These are phyloP conservation scores for Nicotiana paniculata DNA, from an alignment of 257 asterid genomes.

Conservation along the genomic window DNA sequence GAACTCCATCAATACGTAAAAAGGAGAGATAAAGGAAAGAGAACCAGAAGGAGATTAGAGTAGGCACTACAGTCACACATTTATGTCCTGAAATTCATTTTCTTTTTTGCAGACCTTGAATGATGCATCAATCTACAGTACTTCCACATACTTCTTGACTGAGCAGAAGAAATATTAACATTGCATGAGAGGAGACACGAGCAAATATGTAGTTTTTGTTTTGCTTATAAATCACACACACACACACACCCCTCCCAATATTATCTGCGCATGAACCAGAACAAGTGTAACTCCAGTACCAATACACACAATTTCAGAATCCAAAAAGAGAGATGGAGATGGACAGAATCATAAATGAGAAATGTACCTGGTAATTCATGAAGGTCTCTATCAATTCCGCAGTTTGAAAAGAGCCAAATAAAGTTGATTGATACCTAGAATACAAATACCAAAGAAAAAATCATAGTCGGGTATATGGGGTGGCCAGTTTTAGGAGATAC, in stretches of 20 bases:
- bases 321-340: neutral
- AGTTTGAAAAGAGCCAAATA: no score
- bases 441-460: no score
- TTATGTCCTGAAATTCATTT: no score
- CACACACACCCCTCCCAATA: neutral
- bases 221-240: neutral
- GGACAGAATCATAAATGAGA: neutral
- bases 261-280: neutral
- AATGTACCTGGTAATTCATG: slow-evolving; percentile 82
- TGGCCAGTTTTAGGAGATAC: no score
- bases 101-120: neutral
- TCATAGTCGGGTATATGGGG: no score
- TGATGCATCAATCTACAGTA: neutral
- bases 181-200: neutral
- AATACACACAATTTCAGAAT: neutral
- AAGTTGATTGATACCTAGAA: no score
- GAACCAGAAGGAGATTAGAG: no score
- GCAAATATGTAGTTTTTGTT: neutral
- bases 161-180: neutral
- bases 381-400: no score
- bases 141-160: neutral
- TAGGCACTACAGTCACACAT: no score
- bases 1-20: no score
- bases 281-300: neutral
- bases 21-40: no score